Conservation (phyloP, 129 eudicot genomes). For the Pulicaria dysenterica region DNA sequence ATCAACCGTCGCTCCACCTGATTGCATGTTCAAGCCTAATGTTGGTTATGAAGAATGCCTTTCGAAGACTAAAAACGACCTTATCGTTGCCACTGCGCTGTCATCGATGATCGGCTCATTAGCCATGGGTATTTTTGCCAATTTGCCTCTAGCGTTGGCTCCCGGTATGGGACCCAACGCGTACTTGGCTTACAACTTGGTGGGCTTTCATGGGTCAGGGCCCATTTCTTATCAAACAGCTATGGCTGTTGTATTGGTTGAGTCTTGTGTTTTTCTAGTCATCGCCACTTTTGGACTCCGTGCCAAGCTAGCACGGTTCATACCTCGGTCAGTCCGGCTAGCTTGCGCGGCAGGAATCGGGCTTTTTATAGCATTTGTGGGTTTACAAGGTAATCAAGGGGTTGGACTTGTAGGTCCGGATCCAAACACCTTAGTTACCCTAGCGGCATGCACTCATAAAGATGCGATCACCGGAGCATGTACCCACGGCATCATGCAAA, state of each 20-base stretch:
- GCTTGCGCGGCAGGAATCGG: conserved; percentile 83
- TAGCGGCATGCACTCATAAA: conserved; percentile 57
- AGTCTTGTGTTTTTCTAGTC: conserved; percentile 60
- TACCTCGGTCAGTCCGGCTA: conserved; percentile 67
- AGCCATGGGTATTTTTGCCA: conserved; percentile 82
- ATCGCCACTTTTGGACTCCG: conserved; percentile 69
- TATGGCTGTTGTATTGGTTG: conserved; percentile 77
- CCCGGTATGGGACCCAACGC: conserved; percentile 96
- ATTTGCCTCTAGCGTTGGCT: conserved; percentile 76
- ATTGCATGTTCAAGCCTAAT: conserved; percentile 67
- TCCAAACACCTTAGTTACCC: conserved; percentile 56
- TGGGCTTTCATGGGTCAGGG: conserved; percentile 91
- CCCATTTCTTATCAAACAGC: conserved; percentile 69
- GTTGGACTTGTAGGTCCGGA: conserved; percentile 83
- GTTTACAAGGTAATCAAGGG: conserved; percentile 73
- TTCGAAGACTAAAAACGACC: conserved; percentile 56
- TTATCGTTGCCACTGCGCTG: conserved; percentile 70
- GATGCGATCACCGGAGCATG: conserved; percentile 62
- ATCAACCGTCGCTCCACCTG: conserved; percentile 27
- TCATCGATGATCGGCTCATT: conserved; percentile 79
- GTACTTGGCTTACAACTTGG: conserved; percentile 74
- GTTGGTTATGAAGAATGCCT: conserved; percentile 62
- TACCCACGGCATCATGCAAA: conserved; percentile 60
- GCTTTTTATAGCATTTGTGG: conserved; percentile 84
- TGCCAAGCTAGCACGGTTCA: conserved; percentile 63